Conservation (phyloP, 2,329 filamentous ascomycete genomes). For the Fusarium sp. region DNA sequence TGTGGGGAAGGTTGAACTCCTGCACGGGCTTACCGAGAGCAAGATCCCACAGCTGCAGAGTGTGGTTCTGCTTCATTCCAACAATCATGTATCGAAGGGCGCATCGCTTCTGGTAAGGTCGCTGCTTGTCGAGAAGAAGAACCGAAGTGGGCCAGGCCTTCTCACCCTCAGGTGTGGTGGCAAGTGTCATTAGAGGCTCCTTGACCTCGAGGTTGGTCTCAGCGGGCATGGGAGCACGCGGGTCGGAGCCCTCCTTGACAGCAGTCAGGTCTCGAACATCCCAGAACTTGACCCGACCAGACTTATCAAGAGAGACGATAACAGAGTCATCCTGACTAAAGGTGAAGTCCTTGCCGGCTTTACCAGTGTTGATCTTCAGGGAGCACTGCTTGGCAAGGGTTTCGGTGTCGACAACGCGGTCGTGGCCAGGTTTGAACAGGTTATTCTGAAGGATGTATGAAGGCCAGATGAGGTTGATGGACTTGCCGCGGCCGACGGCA, state of each 20-base stretch:
- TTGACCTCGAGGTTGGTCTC: conserved; percentile 79
- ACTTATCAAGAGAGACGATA: conserved; percentile 96
- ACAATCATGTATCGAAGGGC: conserved; percentile 96
- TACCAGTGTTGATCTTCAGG: conserved; percentile 94
- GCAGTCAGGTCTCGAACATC: conserved; percentile 84
- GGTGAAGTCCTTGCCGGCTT: conserved; percentile 97
- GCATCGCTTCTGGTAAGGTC: conserved; percentile 89
- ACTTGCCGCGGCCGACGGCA: conserved; percentile 94
- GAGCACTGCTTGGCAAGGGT: conserved; percentile 87
- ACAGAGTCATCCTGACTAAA: conserved; percentile 97
- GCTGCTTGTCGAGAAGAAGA: conserved; percentile 94
- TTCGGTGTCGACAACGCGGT: conserved; percentile 84
- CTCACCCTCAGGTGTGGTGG: conserved; percentile 86
- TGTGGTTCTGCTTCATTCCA: conserved; percentile 99
- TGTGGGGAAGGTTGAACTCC: conserved; percentile 95
- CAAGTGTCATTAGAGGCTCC: conserved; percentile 86
- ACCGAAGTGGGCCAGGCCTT: conserved; percentile 98
- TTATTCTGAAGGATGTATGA: conserved; percentile 72
- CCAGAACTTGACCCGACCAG: conserved; percentile 97
- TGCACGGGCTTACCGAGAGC: conserved; percentile 95
- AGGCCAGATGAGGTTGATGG: conserved; percentile 88
- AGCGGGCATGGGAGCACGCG: conserved; percentile 64
- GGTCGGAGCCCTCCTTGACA: conserved; percentile 62
- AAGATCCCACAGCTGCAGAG: conserved; percentile 97
- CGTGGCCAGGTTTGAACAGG: conserved; percentile 71